Percentiles rank a stretch among this genome's conserved stretches.
These are phyloP conservation scores for Gaillardinia entomophila DNA, from an alignment of 805 yeast genomes.

Conservation along the genomic window DNA sequence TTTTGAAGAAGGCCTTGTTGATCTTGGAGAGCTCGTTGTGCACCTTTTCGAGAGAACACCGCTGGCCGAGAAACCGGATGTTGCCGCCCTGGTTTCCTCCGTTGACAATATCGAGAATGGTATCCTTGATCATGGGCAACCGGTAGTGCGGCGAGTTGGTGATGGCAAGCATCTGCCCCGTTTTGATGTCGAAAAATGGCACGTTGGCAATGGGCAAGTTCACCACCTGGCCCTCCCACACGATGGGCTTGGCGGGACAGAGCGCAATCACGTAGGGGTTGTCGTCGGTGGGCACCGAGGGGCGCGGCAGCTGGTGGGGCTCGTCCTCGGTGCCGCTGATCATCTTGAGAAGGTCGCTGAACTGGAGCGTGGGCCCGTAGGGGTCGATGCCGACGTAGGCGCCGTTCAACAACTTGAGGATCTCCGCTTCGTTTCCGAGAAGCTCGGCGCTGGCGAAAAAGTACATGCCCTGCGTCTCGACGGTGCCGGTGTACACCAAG, in stretches of 20 bases:
- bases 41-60: slow-evolving; percentile 68
- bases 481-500: slow-evolving; percentile 64
- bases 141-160: slow-evolving; percentile 61
- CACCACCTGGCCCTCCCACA: slow-evolving; percentile 83
- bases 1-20: slow-evolving; percentile 60
- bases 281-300: too few species aligned
- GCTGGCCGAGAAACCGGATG: slow-evolving; percentile 46
- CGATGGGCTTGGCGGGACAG: slow-evolving; percentile 76
- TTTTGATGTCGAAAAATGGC: slow-evolving; percentile 52
- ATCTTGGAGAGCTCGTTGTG: slow-evolving; percentile 66
- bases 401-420: slow-evolving; percentile 33
- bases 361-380: slow-evolving; percentile 16
- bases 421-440: slow-evolving; percentile 32
- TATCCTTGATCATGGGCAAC: slow-evolving; percentile 49
- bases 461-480: slow-evolving; percentile 73
- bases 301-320: too few species aligned
- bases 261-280: slow-evolving; percentile 65
- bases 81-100: slow-evolving; percentile 36
- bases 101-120: slow-evolving; percentile 52
- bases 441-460: slow-evolving; percentile 68
- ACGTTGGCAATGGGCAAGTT: slow-evolving; percentile 44
- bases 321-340: slow-evolving; percentile 2
- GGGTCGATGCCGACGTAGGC: slow-evolving; percentile 34
- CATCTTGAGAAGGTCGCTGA: slow-evolving; percentile 18
- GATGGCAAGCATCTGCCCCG: slow-evolving; percentile 62